Evolutionary conservation across 2,329 filamentous ascomycete species (phyloP).

Genomic region (Fusarium nanum): DNA sequence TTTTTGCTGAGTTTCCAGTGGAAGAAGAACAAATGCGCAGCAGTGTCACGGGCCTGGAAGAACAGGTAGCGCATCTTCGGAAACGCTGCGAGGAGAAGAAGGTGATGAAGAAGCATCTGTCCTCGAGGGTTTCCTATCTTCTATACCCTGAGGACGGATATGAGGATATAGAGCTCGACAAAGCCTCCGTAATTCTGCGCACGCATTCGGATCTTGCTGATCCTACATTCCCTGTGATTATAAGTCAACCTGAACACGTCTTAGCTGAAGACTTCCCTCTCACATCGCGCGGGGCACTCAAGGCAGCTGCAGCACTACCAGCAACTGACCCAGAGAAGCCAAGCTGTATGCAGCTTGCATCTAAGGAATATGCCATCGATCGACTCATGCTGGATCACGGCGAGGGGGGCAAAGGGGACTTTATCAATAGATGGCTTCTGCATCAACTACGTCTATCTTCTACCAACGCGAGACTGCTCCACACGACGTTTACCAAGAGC

Average conservation of each 20-base stretch:
- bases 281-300: conserved; percentile 57
- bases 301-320: conserved; percentile 53
- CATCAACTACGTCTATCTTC: conserved; percentile 62
- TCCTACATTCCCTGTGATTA: conserved; percentile 57
- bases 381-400: conserved; percentile 54
- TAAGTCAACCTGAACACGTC: conserved; percentile 62
- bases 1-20: conserved; percentile 57
- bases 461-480: conserved; percentile 58
- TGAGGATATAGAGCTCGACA: conserved; percentile 58
- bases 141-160: conserved; percentile 53
- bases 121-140: conserved; percentile 54
- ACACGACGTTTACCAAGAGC: conserved; percentile 49
- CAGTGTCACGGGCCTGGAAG: conserved; percentile 51
- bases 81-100: conserved; percentile 55
- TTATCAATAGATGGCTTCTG: conserved; percentile 64
- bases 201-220: conserved; percentile 51
- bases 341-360: conserved; percentile 54
- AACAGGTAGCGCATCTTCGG: conserved; percentile 52
- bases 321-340: conserved; percentile 50
- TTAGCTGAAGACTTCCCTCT: conserved; percentile 53
- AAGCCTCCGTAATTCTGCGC: conserved; percentile 41
- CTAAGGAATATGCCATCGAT: conserved; percentile 63
- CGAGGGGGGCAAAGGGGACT: conserved; percentile 56
- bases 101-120: conserved; percentile 58
- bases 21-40: conserved; percentile 51